Conservation (phyloP, 345 rosid species). For the Xanthoceras sorbifolium region DNA sequence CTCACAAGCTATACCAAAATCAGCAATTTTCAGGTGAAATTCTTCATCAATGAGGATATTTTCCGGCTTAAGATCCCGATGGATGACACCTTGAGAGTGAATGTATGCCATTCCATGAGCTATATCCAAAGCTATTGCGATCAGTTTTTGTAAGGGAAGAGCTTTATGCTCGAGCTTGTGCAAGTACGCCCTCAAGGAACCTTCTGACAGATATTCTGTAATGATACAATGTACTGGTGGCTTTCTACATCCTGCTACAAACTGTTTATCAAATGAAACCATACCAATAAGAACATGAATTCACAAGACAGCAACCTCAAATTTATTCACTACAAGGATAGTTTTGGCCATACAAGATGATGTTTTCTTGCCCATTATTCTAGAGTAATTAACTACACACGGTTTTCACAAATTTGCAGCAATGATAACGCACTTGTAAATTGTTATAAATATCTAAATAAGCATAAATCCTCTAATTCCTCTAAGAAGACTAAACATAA, state of each 20-base stretch:
- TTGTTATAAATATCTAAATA: constrained; percentile 5
- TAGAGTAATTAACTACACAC: neutral
- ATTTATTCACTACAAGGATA: neutral
- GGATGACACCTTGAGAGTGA: constrained; percentile 84
- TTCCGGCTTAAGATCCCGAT: constrained; percentile 98
- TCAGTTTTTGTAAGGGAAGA: constrained; percentile 65
- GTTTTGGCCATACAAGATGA: neutral
- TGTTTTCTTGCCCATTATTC: neutral
- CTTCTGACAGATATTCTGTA: constrained; percentile 72
- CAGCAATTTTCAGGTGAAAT: constrained; percentile 82
- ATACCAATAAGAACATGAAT: constrained; percentile 18
- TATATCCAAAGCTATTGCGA: constrained; percentile 69
- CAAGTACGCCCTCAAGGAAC: constrained; percentile 83
- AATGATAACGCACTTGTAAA: neutral
- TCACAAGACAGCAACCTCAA: neutral
- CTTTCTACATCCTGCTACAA: constrained; percentile 73
- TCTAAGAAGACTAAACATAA: neutral
- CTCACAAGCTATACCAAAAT: constrained; percentile 98
- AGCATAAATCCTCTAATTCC: neutral
- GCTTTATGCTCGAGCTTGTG: constrained; percentile 86
- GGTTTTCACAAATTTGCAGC: constrained; percentile 7
- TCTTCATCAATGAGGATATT: constrained; percentile 76
- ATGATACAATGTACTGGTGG: constrained; percentile 74
- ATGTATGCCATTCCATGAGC: constrained; percentile 94
- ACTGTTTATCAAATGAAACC: constrained; percentile 44